Percentiles rank a stretch among this genome's conserved stretches.
These are phyloP conservation scores for Coemansia sp. DNA, from an alignment of 192 early-diverging fungal genomes.

Conservation along the genomic window DNA sequence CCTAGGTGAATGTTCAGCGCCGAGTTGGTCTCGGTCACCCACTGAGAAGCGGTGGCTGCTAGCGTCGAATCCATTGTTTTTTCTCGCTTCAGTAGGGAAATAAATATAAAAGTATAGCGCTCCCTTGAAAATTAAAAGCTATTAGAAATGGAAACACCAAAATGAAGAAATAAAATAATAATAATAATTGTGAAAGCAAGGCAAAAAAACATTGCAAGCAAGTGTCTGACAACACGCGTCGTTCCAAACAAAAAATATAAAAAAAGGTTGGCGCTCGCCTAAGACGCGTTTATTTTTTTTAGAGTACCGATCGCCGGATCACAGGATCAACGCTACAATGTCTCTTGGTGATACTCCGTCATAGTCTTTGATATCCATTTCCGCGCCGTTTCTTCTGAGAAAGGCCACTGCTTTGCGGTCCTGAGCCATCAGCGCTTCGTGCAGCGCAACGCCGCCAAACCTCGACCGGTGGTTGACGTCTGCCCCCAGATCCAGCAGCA, in stretches of 20 bases:
- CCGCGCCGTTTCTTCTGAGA: constrained; percentile 36
- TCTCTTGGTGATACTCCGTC: constrained; percentile 52
- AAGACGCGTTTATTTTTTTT: not conserved
- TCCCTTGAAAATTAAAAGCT: too few species aligned
- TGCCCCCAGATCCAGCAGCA: constrained; percentile 40
- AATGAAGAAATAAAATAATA: not conserved
- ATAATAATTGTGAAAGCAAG: not conserved
- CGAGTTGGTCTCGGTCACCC: constrained; percentile 40
- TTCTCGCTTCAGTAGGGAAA: not conserved
- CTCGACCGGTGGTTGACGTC: constrained; percentile 43
- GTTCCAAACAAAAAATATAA: too few species aligned
- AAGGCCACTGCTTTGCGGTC: constrained; percentile 43
- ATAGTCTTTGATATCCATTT: constrained; percentile 44
- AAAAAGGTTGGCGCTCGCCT: too few species aligned
- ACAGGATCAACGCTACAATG: constrained; percentile 42
- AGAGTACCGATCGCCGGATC: not conserved
- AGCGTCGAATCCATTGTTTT: constrained; percentile 29
- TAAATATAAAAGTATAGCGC: not conserved
- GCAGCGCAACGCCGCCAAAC: constrained; percentile 49
- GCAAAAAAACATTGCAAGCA: constrained; percentile 4
- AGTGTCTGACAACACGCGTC: too few species aligned
- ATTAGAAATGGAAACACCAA: too few species aligned
- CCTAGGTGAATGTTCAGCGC: constrained; percentile 41
- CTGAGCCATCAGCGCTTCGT: constrained; percentile 52
- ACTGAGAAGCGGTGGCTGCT: constrained; percentile 43